These are phyloP conservation scores for Paramecium sonneborni DNA, from an alignment of 73 alveolate species.

Conservation along the genomic window DNA sequence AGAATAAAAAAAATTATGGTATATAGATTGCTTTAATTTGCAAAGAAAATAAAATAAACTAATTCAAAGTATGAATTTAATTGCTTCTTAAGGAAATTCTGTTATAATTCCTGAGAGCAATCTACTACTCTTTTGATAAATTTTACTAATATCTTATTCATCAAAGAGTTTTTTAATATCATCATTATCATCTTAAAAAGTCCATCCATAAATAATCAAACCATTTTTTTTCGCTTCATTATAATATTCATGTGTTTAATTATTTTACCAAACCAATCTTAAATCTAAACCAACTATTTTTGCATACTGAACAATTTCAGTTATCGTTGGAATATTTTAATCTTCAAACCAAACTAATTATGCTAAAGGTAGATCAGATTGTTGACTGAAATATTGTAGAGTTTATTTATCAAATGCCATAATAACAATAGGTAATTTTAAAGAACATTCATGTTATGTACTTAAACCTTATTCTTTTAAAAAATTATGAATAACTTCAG, in stretches of 20 bases:
- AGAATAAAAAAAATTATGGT: too few species aligned
- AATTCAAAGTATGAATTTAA: background rate
- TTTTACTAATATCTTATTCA: background rate
- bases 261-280: slow-evolving; percentile 13
- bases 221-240: background rate
- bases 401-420: slow-evolving; percentile 25
- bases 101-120: background rate
- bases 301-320: background rate
- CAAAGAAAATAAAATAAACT: background rate
- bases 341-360: slow-evolving; percentile 27
- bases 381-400: background rate
- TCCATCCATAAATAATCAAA: slow-evolving; percentile 38
- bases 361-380: background rate
- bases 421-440: background rate
- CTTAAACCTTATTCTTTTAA: background rate
- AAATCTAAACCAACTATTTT: slow-evolving; percentile 37
- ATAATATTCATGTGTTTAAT: background rate
- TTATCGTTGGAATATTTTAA: background rate
- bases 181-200: slow-evolving; percentile 21
- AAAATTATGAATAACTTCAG: background rate
- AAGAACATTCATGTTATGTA: background rate
- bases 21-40: too few species aligned
- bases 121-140: background rate
- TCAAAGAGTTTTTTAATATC: background rate
- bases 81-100: slow-evolving; percentile 15